Percentiles rank a stretch among this genome's conserved stretches.
These are phyloP conservation scores for Emericellopsis atlantica DNA, from an alignment of 2,329 filamentous ascomycete genomes.

Conservation along the genomic window DNA sequence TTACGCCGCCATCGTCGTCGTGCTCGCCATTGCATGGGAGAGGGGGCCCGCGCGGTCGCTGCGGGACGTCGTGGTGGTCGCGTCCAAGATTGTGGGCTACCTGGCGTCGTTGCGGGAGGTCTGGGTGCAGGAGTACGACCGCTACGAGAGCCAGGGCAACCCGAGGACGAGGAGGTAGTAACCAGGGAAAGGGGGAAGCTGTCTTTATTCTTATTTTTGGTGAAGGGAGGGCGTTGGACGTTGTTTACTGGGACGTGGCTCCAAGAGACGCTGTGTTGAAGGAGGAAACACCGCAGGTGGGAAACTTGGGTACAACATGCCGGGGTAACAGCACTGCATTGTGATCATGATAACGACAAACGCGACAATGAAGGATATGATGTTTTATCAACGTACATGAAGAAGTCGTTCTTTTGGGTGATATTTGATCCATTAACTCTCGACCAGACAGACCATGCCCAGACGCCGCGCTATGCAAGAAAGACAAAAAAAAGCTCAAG, in stretches of 20 bases:
- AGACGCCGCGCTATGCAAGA: too few species aligned
- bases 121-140: constrained; percentile 44
- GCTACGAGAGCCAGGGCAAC: constrained; percentile 34
- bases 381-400: background rate
- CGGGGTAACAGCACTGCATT: too few species aligned
- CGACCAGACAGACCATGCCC: too few species aligned
- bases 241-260: too few species aligned
- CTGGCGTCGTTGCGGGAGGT: constrained; percentile 35
- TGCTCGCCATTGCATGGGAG: constrained; percentile 47
- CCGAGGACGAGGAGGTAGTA: background rate
- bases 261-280: too few species aligned
- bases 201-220: background rate
- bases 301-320: too few species aligned
- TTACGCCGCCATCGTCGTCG: constrained; percentile 44
- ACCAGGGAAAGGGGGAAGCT: too few species aligned
- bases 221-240: too few species aligned
- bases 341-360: too few species aligned
- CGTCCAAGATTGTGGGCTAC: constrained; percentile 30
- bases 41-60: constrained; percentile 53
- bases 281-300: too few species aligned
- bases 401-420: too few species aligned
- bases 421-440: too few species aligned
- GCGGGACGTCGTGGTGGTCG: constrained; percentile 38
- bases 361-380: background rate
- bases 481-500: constrained; percentile 1